Evolutionary conservation across 257 asterid genomes (phyloP), one percentile per base, ranked within the genome.

Genomic region (Nicotiana tomentosiformis): DNA sequence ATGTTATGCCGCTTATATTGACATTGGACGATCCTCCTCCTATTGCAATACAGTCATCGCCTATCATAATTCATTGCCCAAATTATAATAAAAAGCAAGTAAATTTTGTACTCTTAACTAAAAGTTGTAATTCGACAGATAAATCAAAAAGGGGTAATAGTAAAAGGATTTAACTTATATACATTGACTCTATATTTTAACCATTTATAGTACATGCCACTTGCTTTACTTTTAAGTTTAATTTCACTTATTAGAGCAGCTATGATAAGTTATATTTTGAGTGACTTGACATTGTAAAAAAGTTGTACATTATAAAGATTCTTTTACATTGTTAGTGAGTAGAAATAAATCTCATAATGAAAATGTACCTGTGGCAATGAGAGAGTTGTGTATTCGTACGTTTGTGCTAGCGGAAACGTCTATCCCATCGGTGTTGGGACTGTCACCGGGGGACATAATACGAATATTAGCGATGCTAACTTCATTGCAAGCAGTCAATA

Each of bases 391-490:
- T 7, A 92, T 77, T 81, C 35, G 89, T 5, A 92, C 88, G 5
- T 18, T 74, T 1, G 88, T 90, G 1, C 91, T 89, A 83, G 87
- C 79, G 20, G 93, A 86, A 68, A 90, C 82, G 83, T 87, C 90
- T 26, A 91, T 91, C 0, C 86, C 97, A 81, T 92, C 97, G 1
- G 97, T 92, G 57, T 92, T 92, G n/a, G 91, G 95, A 89, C 93
- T 91, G 17, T 89, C 84, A 0, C 89, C 92, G 0, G 95, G 95
- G 10, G 97, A 92, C 26, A 85, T 86, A 66, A 91, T 26, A 3
- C 87, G 90, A 3, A 90, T 87, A 83, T 91, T 89, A 62, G 93
- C 77, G 12, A 89, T 78, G 0, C 72, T 82, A 1, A 72, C 93
- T 51, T 86, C 91, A 9, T 85, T 85, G 66, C 84, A 83, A 26